These are phyloP conservation scores for Saitozyma podzolica DNA, from an alignment of 768 basidiomycete species.

Conservation along the genomic window DNA sequence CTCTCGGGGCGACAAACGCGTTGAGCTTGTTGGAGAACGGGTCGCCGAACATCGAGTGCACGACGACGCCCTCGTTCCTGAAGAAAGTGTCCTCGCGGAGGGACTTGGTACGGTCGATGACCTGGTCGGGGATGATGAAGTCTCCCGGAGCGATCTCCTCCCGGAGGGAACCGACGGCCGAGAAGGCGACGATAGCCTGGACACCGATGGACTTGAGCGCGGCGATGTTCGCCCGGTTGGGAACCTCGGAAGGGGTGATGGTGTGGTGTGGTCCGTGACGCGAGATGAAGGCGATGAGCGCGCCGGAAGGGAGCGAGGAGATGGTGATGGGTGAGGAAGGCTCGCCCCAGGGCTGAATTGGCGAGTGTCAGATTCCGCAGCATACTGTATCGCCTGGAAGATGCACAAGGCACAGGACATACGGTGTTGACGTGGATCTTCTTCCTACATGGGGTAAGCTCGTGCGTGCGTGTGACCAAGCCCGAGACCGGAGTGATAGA, in stretches of 20 bases:
- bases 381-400: not conserved
- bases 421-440: conserved; percentile 80
- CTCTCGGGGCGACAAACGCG: conserved; percentile 52
- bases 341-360: conserved; percentile 80
- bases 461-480: no score
- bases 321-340: conserved; percentile 93
- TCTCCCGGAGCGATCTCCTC: conserved; percentile 91
- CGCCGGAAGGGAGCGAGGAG: conserved; percentile 75
- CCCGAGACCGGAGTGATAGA: no score
- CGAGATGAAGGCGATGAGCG: conserved; percentile 79
- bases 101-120: conserved; percentile 96
- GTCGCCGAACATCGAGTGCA: conserved; percentile 91
- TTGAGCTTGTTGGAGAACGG: conserved; percentile 64
- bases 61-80: conserved; percentile 75
- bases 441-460: conserved; percentile 57
- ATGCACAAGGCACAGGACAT: not conserved
- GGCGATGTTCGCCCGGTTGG: conserved; percentile 87
- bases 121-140: conserved; percentile 82
- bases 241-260: conserved; percentile 76
- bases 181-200: conserved; percentile 85
- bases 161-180: conserved; percentile 88
- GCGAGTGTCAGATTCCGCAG: no score
- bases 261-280: conserved; percentile 83
- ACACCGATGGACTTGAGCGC: conserved; percentile 91
- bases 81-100: conserved; percentile 87